Base-by-base conservation (phyloP, 2,329 filamentous ascomycete genomes). In the Sordariomycetes sp. region DNA sequence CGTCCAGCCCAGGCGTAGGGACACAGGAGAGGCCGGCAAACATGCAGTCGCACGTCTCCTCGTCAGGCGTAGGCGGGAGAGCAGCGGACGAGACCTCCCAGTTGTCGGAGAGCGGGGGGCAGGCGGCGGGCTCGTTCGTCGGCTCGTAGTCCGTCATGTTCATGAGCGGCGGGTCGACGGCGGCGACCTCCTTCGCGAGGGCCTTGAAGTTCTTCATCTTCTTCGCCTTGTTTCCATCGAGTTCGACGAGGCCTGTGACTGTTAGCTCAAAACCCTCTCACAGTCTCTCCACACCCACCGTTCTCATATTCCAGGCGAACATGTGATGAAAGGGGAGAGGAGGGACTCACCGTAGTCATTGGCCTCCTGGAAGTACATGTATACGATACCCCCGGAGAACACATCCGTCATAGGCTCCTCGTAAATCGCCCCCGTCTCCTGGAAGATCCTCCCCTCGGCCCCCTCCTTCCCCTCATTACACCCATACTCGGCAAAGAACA, bases 401-500 rank as follows among this genome's bases (percentile, higher is more conserved):
- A 96, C 89, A 10, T 73, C 71, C 32, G 84, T 87, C 94, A 99
- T 99, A 60, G 90, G 69, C 59, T 77, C 68, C 56, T 85, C 84
- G 74, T 88, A 99, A 10, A 99, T 82, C 57, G 87, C 86, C 52
- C 74, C 77, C 51, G 95, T 91, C 70, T 99, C 95, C 60, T 87
- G 82, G 75, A 95, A 99, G 60, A 80, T 78, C 73, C 94, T 89
- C 60, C 80, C 83, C 51, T 79, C 77, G 36, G 78, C 76, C 57
- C 81, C 81, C 58, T 69, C 66, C 51, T 72, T 68, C 22, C 54
- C 54, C 73, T 76, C 77, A 75, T 95, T 97, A 85, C 94, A 99
- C 65, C 94, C 94, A 68, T 99, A 99, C 75, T 99, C 94, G 62
- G 94, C 94, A 70, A 99, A 96, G 85, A 99, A 99, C 66, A 90